Evolutionary conservation across 345 rosid genomes (phyloP), one percentile per base, ranked within the genome.

Genomic region (Alliaria petiolata): DNA sequence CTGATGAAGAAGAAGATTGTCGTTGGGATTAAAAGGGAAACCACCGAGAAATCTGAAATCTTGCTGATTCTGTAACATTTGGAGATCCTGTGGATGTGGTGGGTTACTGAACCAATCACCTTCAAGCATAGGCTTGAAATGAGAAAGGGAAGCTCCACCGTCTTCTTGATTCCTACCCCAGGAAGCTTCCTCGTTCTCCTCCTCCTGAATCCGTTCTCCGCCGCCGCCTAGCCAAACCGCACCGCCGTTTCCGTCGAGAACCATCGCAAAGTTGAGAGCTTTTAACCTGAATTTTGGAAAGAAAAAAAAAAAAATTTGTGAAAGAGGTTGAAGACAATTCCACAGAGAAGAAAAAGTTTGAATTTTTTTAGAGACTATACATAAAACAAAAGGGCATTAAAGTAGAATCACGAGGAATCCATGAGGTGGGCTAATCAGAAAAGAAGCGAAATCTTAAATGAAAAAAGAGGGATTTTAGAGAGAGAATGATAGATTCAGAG

Each of bases 61-160:
- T 51, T 64, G 85, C 39, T 81, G 83, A 36, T 47, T 63, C 49
- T 81, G 81, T 30, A 77, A 60, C 69, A 38, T 42, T 6, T 79
- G 86, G 47, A 81, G 81, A 71, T 81, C 86, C 19, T 76, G 88
- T 74, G 73, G 70, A 62, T 76, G 79, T 8, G 73, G 57, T 70
- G 66, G 54, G 65, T 75, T 74, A 76, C 71, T 81, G 75, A 89
- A 85, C 80, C 95, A 85, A 69, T 91, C 95, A 35, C 78, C 15
- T 36, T 89, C 95, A 40, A 91, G 87, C 85, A 88, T 78, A 73
- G 95, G 84, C 67, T 84, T 89, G 79, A 84, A 85, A 62, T 77
- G 76, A 35, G 88, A 67, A 19, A 78, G 69, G 36, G 84, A 77
- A 39, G 50, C 76, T 68, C 53, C 82, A n/a, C 68, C 71, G 57